Conservation (phyloP, 2,329 filamentous ascomycete genomes). For the Fusarium dimerum region DNA sequence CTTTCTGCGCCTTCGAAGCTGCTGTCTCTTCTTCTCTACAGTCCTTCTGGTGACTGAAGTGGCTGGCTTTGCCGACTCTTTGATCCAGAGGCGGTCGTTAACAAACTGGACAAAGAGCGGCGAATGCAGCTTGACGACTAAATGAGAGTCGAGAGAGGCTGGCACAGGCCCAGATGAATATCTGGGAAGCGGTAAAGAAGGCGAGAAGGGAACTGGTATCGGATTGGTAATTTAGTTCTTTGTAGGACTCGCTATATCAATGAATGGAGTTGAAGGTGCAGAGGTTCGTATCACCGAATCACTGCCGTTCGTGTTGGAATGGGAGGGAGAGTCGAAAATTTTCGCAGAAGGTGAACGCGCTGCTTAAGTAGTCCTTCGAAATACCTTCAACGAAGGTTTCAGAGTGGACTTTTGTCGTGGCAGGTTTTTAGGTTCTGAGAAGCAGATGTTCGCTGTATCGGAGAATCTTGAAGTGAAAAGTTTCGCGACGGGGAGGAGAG, state of each 20-base stretch:
- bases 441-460: neutral
- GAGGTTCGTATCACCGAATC: neutral
- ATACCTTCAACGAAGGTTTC: neutral
- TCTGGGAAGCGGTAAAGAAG: neutral
- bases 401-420: neutral
- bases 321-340: neutral
- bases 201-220: neutral
- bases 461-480: neutral
- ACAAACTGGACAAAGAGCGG: conserved; percentile 66
- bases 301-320: conserved; percentile 7
- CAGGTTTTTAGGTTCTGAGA: neutral
- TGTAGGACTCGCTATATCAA: neutral
- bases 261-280: neutral
- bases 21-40: conserved; percentile 35
- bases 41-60: conserved; percentile 21
- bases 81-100: conserved; percentile 43
- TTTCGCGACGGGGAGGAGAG: neutral
- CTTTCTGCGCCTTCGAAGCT: conserved; percentile 36
- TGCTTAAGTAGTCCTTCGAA: neutral
- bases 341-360: neutral
- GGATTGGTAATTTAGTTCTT: neutral
- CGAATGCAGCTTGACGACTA: conserved; percentile 68
- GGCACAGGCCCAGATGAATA: neutral
- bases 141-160: neutral
- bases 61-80: conserved; percentile 22